A percentile compares a stretch with the other conserved stretches of the same genome.
Conservation (phyloP, 768 basidiomycete genomes). For the Hemileccinum rubropunctum region DNA sequence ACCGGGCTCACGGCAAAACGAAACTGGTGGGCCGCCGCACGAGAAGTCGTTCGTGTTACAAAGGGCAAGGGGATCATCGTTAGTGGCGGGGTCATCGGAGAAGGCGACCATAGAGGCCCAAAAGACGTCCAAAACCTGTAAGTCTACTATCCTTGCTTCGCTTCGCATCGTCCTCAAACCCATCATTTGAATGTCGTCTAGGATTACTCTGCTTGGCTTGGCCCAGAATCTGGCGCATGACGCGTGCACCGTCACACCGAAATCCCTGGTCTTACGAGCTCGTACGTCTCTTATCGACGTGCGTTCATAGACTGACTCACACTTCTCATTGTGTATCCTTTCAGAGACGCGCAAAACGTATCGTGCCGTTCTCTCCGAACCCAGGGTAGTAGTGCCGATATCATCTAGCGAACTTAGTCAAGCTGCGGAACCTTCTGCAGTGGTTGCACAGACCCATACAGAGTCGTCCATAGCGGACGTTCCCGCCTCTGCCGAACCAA, state of each 20-base stretch:
- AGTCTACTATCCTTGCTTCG: constrained; percentile 17
- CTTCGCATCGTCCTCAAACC: not conserved
- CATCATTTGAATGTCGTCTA: constrained; percentile 24
- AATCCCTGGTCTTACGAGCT: constrained; percentile 68
- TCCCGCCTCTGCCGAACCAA: not conserved
- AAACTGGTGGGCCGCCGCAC: constrained; percentile 82
- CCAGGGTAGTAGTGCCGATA: constrained; percentile 56
- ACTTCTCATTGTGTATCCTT: not conserved
- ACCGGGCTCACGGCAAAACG: constrained; percentile 57
- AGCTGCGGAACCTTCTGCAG: not conserved
- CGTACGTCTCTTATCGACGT: constrained; percentile 45
- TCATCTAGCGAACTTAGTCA: not conserved
- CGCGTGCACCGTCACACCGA: constrained; percentile 56
- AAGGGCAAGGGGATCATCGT: constrained; percentile 77
- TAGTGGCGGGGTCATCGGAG: constrained; percentile 61
- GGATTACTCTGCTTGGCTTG: constrained; percentile 65
- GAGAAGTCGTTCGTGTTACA: constrained; percentile 76
- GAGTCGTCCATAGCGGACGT: not conserved
- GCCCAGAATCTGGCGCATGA: constrained; percentile 67
- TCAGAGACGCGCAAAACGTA: constrained; percentile 81
- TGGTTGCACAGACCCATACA: not conserved
- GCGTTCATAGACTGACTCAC: not conserved
- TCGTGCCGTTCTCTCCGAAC: constrained; percentile 76
- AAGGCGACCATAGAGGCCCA: constrained; percentile 66
- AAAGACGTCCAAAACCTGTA: constrained; percentile 77